Base-by-base conservation (phyloP, 352 stramenopile species). In the Globisporangium takayamanum region DNA sequence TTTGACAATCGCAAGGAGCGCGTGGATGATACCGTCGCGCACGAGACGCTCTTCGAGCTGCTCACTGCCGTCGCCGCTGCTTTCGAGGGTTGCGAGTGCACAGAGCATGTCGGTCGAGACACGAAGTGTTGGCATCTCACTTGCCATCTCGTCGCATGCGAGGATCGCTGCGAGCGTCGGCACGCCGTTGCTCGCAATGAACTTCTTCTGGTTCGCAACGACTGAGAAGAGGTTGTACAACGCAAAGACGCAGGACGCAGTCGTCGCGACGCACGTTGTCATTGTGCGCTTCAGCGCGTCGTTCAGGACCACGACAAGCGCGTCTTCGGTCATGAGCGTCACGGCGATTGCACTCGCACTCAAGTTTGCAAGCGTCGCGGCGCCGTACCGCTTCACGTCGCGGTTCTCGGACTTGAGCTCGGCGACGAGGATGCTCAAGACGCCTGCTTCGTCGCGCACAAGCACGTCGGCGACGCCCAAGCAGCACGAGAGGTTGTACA, bases 401-500 rank as follows among this genome's bases (percentile, higher is more conserved):
- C 55, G 68, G 59, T 76, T 89, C 47, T 92, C 82, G 2, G 72
- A 79, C 50, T 83, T 83, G 48, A 92, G 75, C 37, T 87, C 62
- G 18, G 81, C 68, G 20, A 87, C 64, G 18, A 93, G 54, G 39
- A 94, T 80, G 15, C 59, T 72, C 4, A 95, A 48, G 16, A 94
- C 74, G 49, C 88, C 81, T 36, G 73, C 77, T 37, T 87, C 73
- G 55, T 91, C 81, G 8, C 78, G 74, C 30, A 93, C 72, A n/a
- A 96, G 70, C 10, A 67, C 42, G 16, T 86, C 75, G 11, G 64
- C 58, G 30, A 81, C 63, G 22, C 85, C 73, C 15, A 28, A 14
- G 51, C 67, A 72, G 49, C 78, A 91, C 41, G 79, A 84, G 2
- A 96, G 55, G 57, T 96, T 95, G 73, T 85, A 88, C 10, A 95